phyloP scores from a whole-genome alignment of 2,329 filamentous ascomycete genomes.

The Aspergillus uvarum region DNA sequence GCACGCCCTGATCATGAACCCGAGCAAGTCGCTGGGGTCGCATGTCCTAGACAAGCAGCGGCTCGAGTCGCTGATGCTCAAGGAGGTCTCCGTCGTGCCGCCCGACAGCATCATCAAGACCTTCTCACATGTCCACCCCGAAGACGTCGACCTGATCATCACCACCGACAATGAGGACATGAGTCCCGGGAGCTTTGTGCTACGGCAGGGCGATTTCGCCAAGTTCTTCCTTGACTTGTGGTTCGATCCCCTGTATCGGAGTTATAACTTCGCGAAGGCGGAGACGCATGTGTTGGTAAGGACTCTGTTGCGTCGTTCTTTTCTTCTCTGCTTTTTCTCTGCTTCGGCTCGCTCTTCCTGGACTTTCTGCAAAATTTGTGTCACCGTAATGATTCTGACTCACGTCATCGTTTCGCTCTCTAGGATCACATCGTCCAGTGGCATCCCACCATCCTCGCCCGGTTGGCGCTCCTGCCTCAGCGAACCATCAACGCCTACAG shows the following conservation, averaged over 20 bases:
- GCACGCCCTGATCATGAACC: conserved; percentile 86
- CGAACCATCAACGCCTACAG: conserved; percentile 78
- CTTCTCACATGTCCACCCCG: conserved; percentile 74
- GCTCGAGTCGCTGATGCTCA: conserved; percentile 78
- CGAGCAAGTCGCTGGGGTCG: conserved; percentile 65
- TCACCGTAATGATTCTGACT: conserved; percentile 19
- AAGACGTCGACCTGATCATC: conserved; percentile 77
- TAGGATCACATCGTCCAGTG: conserved; percentile 89
- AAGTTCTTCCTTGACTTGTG: conserved; percentile 91
- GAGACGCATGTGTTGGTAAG: conserved; percentile 85
- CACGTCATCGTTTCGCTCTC: conserved; percentile 21
- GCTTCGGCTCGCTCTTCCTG: background rate
- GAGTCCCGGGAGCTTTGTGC: conserved; percentile 71
- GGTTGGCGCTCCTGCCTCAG: conserved; percentile 86
- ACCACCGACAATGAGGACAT: conserved; percentile 83
- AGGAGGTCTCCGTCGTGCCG: conserved; percentile 81
- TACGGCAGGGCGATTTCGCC: conserved; percentile 84
- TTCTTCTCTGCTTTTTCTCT: background rate
- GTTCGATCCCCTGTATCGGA: conserved; percentile 92
- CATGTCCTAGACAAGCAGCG: conserved; percentile 66
- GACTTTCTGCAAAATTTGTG: background rate
- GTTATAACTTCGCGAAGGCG: conserved; percentile 94
- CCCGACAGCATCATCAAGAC: conserved; percentile 97
- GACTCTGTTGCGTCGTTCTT: conserved; percentile 7
- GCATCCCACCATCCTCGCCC: conserved; percentile 93